Percentiles rank a stretch among this genome's conserved stretches.
These are phyloP conservation scores for Mortierella sp. DNA, from an alignment of 371 early-diverging fungal species.

Conservation along the genomic window DNA sequence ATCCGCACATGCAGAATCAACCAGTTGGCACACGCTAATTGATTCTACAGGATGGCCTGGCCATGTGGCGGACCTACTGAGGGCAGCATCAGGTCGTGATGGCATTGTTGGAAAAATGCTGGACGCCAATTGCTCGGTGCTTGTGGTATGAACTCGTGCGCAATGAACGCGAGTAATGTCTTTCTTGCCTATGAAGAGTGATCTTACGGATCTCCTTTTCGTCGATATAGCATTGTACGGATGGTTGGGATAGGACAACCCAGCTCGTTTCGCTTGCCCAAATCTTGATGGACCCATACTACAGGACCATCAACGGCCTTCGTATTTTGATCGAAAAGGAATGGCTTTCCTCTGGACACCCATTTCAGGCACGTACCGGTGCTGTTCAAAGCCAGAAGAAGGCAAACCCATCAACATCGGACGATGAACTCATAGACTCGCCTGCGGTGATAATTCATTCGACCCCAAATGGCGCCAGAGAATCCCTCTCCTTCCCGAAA, in stretches of 20 bases:
- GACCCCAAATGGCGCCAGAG: slow-evolving; percentile 44
- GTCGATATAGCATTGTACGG: slow-evolving; percentile 54
- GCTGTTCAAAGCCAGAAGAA: slow-evolving; percentile 18
- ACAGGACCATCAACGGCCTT: slow-evolving; percentile 54
- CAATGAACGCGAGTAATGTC: not conserved
- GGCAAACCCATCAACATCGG: not conserved
- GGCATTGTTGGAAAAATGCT: slow-evolving; percentile 55
- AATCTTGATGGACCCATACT: slow-evolving; percentile 56
- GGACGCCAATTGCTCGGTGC: slow-evolving; percentile 43
- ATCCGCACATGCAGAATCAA: slow-evolving; percentile 38
- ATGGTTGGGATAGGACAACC: slow-evolving; percentile 60
- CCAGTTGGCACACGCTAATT: slow-evolving; percentile 49
- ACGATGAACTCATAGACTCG: slow-evolving; percentile 7
- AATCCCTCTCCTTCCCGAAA: slow-evolving; percentile 17
- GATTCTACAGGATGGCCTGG: slow-evolving; percentile 55
- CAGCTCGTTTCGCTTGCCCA: slow-evolving; percentile 56
- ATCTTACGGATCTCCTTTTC: not conserved
- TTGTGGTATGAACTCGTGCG: slow-evolving; percentile 41
- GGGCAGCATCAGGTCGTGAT: slow-evolving; percentile 53
- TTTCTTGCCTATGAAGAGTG: not conserved
- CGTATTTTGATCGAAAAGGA: slow-evolving; percentile 58
- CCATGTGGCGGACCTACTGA: slow-evolving; percentile 53
- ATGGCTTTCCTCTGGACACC: slow-evolving; percentile 56
- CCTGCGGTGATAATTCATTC: slow-evolving; percentile 19
- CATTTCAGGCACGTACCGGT: slow-evolving; percentile 51